Base-by-base conservation (phyloP, 2,329 filamentous ascomycete genomes). In the Neofusicoccum cordaticola region DNA sequence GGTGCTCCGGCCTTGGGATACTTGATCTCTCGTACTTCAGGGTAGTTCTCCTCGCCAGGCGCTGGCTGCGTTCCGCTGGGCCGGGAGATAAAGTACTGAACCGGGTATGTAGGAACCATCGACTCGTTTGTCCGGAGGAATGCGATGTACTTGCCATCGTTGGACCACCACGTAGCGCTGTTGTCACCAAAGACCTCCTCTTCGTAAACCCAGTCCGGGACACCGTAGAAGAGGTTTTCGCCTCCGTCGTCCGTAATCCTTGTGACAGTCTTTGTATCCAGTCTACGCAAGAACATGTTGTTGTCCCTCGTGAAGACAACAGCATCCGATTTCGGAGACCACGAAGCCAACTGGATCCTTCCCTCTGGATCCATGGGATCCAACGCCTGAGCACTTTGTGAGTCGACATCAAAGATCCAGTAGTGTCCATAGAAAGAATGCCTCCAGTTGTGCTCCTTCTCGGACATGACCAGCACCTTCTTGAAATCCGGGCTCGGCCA, bases 131-230 rank as follows among this genome's bases (percentile, higher is more conserved):
- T 99, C 35, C 93, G 89, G 66, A 99, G 81, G 76, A 97, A 99
- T 22, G 95, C 92, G 65, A 99, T 80, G 74, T 91, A 96, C 71
- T 92, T 90, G 60, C 93, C 95, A 74, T 96, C 92, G 41, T 89
- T 85, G 39, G 92, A 94, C 93, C 93, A 99, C 95, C 96, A 99
- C 1, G 93, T 96, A 4, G 91, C 94, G 67, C 86, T 92, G 70
- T 91, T 90, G 1, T 86, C 89, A 13, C 82, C 77, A 67, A 98
- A 91, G 2, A 96, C 92, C 75, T 96, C 92, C 71, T 90, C 88
- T 73, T 96, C 92, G 72, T 96, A 97, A 0, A 98, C 95, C 95
- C 95, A 99, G 76, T 99, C 96, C 0, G 95, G 95, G 19, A 97
- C 87, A 17, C 95, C 95, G 71, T 99, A 97, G 78, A 99, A 99